Evolutionary conservation across 2,329 filamentous ascomycete genomes (phyloP), one percentile per base, ranked within the genome.

Genomic region (Coniochaeta sp.): DNA sequence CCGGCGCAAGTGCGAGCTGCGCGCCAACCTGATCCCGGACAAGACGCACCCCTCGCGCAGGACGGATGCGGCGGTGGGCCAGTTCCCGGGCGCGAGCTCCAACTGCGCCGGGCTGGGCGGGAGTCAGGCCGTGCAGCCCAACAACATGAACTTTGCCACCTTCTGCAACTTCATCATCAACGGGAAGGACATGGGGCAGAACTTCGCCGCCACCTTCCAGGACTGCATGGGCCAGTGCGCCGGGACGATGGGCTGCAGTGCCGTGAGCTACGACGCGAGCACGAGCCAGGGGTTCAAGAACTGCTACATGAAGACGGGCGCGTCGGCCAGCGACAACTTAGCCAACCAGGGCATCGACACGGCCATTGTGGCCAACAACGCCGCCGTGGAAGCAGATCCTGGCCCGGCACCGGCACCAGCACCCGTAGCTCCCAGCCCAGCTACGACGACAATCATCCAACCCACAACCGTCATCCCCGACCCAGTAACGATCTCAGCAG

Each of bases 221-320:
- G 62, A 62, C 49, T 66, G 64, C 57, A 49, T 65, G 53, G 55
- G 49, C 18, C 60, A 61, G 31, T 66, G 64, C 47, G 54, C 57
- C 1, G 38, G 50, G 1, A 63, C 60, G 12, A 38, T 49, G 1
- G 60, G 55, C 22, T 66, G 64, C 48, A 58, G 51, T 3, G 64
- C 58, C 20, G 50, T 66, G 14, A 60, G 59, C 4, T 66, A 57
- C 33, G 62, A 66, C 52, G 46, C 60, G 8, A 57, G 42, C 47
- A 58, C 56, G 52, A 42, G 52, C 6, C 54, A 57, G 12, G 64
- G 64, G 14, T 65, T 64, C 57, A 65, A 63, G 46, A 66, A 66
- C 55, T 66, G 64, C 51, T 66, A 65, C 50, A 50, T 66, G 46
- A 65, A 66, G 53, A 58, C 57, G 1, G 35, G 42, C 4, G 26